Evolutionary conservation across 2,329 filamentous ascomycete species (phyloP), one percentile per base, ranked within the genome.

Genomic region (Fusarium lyarnte): DNA sequence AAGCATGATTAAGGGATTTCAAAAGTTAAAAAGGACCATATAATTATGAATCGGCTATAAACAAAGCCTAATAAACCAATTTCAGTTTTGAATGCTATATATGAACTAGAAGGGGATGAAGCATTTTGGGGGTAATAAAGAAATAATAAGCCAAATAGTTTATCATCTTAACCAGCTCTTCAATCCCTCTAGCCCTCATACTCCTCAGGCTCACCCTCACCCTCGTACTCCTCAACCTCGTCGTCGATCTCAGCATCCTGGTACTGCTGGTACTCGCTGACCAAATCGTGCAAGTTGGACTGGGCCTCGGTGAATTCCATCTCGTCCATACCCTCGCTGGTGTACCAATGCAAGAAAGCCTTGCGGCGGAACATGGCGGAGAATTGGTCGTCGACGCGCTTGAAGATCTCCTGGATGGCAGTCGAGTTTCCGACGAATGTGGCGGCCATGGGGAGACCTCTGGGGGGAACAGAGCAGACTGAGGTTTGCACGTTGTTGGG

Each of bases 301-400:
- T 99, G 96, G 79, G 96, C 96, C 90, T 99, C 96, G 82, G 96
- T 99, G 90, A 99, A 99, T 89, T 99, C 96, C 96, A 98, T 98
- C 92, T 98, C 96, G 87, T 99, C 96, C 96, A 99, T 99, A 87
- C 96, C 96, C 91, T 99, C 96, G 83, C 95, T 94, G 90, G 96
- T 99, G 89, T 98, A 99, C 96, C 96, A 99, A 89, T 98, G 96
- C 91, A 99, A 94, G 94, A 99, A 99, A 91, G 96, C 96, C 93
- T 98, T 99, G 88, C 96, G 94, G 87, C 95, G 91, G 92, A 99
- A 99, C 96, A 99, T 99, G 84, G 95, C 95, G 87, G 93, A 94
- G 92, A 99, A 99, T 89, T 98, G 96, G 86, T 98, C 96, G 83
- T 95, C 96, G 79, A 99, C 89, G 90, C 96, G 95, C 94, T 99